Evolutionary conservation across 2,329 filamentous ascomycete genomes (phyloP), one percentile per base, ranked within the genome.

Genomic region (Colletotrichum salicis): DNA sequence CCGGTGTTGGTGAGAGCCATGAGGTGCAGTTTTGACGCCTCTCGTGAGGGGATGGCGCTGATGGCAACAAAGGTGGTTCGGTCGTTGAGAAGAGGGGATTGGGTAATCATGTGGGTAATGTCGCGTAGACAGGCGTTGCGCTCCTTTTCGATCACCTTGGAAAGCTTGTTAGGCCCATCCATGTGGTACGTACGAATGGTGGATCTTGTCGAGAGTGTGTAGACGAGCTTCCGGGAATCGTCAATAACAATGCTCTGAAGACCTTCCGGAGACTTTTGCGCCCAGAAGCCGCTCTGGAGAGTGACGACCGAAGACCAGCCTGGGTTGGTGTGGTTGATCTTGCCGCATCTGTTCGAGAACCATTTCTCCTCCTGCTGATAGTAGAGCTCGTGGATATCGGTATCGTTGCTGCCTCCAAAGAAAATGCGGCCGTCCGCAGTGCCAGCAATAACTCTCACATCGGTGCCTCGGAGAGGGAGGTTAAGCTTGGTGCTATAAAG

Each of bases 361-460:
- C 96, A 99, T 76, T 93, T 93, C 82, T 99, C 96, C 81, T 98
- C 95, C 78, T 97, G 95, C 82, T 98, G 96, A 80, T 99, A 99
- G 76, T 93, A 95, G 65, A 99, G 89, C 82, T 99, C 96, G 80
- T 96, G 94, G 59, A 99, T 90, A 77, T 98, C 95, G 74, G 94
- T 94, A 75, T 96, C 94, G 62, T 87, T 88, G 62, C 88, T 89
- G 48, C 95, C 94, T 54, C 93, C 92, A 78, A 98, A 97, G 85
- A 99, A 99, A 75, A 99, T 96, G 73, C 96, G 93, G 10, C 97
- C 97, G 27, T 90, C 93, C 24, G 92, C 91, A 3, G 95, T 96
- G 19, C 93, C 94, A 27, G 91, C 91, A 76, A 99, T 95, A 57
- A 92, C 87, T 67, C 90, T 90, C 51, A 97, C 92, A 76, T 94